Evolutionary conservation across 1,284 basidiomycete species (phyloP), one percentile per base, ranked within the genome.

Genomic region (Takashimella koratensis): DNA sequence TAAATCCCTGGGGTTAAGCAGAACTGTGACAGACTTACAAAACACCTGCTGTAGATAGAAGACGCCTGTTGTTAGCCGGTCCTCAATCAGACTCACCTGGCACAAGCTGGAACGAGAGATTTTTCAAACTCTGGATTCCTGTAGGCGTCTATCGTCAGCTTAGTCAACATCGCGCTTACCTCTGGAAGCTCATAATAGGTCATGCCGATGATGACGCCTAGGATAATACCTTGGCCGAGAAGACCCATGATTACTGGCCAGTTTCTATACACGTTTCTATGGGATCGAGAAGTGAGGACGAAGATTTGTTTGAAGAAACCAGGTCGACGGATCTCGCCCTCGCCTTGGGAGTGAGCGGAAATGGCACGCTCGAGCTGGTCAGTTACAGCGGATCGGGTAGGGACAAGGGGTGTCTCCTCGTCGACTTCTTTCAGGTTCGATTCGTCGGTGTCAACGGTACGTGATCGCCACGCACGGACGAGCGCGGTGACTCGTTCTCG

Each of bases 51-150:
- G 67, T 12, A 74, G 62, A 48, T 74, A 76, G 53, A 74, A 73
- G 19, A 71, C 74, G 19, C 63, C n/a, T n/a, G n/a, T n/a, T n/a
- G n/a, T n/a, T n/a, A n/a, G n/a, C n/a, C n/a, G n/a, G n/a, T n/a
- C n/a, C n/a, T n/a, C n/a, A n/a, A n/a, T n/a, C n/a, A n/a, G n/a
- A n/a, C n/a, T n/a, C n/a, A n/a, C n/a, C 64, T 0, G 77, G 75
- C 13, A 73, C 62, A 23, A 75, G 57, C 57, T 72, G 71, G 59
- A 71, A 76, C 3, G 55, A 64, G 45, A 63, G 53, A 47, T 69
- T 77, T 60, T 79, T 79, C 44, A 78, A 54, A 45, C 69, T 70
- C 51, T 79, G 78, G 30, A 80, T 74, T 23, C 77, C 79, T 4
- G 69, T 67, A 1, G 76, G 77, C 2, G 65, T 74, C 58, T 77